These are phyloP conservation scores for Geranium incanum DNA, from an alignment of 441 rosid genomes.

Conservation along the genomic window DNA sequence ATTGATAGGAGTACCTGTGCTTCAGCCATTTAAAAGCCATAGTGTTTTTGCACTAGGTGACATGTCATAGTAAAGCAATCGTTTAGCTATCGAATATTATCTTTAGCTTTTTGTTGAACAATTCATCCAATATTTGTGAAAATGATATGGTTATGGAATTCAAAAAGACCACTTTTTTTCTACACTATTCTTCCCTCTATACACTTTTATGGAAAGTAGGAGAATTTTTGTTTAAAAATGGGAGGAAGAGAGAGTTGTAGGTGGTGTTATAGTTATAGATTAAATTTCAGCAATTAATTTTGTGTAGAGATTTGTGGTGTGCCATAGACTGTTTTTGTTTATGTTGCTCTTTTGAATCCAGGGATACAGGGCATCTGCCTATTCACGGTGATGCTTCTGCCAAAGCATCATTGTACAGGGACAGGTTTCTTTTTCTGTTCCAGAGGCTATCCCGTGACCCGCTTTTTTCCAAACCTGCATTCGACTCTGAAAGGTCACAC, in stretches of 20 bases:
- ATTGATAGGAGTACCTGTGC: background rate
- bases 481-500: conserved; percentile 49
- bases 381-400: conserved; percentile 74
- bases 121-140: background rate
- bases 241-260: background rate
- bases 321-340: background rate
- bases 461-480: conserved; percentile 68
- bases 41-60: background rate
- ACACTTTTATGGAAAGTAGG: background rate
- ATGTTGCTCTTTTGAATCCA: conserved; percentile 16
- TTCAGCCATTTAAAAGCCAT: background rate
- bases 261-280: background rate
- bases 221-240: background rate
- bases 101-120: too few relatives aligned
- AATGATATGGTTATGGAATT: background rate
- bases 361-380: conserved; percentile 53
- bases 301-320: background rate
- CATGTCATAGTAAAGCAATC: background rate
- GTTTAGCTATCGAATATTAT: background rate
- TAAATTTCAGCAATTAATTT: background rate
- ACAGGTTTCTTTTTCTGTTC: conserved; percentile 57
- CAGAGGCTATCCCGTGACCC: conserved; percentile 83
- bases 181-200: background rate
- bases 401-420: conserved; percentile 60
- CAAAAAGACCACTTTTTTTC: background rate